Base-by-base conservation (phyloP, 2,329 filamentous ascomycete species). In the Neophaeococcomyces mojaviensis region DNA sequence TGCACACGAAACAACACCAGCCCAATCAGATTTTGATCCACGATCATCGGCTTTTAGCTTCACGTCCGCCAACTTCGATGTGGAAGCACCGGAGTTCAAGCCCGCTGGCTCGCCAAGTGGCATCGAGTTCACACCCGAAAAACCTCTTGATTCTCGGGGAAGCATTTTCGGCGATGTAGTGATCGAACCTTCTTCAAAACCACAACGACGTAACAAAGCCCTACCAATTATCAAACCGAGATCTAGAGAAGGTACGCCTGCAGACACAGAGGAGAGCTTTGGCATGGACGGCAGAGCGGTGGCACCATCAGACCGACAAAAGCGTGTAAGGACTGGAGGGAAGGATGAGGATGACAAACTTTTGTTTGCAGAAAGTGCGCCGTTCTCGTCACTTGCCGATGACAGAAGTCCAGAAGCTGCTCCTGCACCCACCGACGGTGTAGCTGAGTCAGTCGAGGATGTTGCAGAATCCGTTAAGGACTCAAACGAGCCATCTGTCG, bases 1-100 rank as follows among this genome's bases (percentile, higher is more conserved):
- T 37, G n/a, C 37, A 2, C 9, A 32, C 26, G 20, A 32, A 12
- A 22, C n/a, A 8, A 39, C 33, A 20, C 28, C 40, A 10, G 43
- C 37, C 8, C 39, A 39, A n/a, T 37, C 41, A 30, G 33, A 13
- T 6, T 44, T 44, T 18, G 32, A 44, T 51, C 55, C n/a, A 44
- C 49, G 24, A 52, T 37, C 34, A 19, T 39, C 34, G 7, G 7
- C 43, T 3, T 46, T 46, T 19, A 39, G 35, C 43, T 39, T 89
- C 59, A 83, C 81, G 4, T 68, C 78, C 1, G 74, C 77, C 28
- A 81, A 78, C 28, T 87, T 90, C 67, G 81, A 85, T 49, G 82
- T 86, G 2, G 82, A 84, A 60, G 87, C 86, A 3, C 85, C 86
- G 10, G 70, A 78, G 0, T 94, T 94, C 62, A 88, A 81, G 16